Percentiles rank a stretch among this genome's conserved stretches.
Conservation (phyloP, 805 yeast genomes). For the Candida insectorum region DNA sequence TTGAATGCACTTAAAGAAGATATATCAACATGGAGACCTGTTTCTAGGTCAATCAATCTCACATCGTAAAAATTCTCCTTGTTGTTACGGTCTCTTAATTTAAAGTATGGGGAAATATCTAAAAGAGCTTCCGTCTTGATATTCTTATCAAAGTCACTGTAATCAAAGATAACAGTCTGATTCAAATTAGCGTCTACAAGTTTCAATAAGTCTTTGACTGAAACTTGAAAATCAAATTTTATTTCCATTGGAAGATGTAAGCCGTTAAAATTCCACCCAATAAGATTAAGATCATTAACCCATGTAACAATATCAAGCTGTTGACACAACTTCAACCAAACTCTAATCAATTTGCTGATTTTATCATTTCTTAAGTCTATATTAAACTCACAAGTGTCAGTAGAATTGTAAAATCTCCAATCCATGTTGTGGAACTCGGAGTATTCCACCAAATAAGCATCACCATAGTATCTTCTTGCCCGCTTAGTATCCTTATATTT, state of each 20-base stretch:
- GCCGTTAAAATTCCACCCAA: slow-evolving; percentile 53
- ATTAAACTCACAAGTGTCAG: slow-evolving; percentile 5
- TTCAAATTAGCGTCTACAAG: slow-evolving; percentile 37
- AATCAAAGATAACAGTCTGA: slow-evolving; percentile 40
- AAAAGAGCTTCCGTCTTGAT: slow-evolving; percentile 23
- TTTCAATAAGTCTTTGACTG: slow-evolving; percentile 38
- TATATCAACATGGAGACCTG: slow-evolving; percentile 40
- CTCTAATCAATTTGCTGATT: slow-evolving; percentile 38
- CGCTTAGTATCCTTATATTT: slow-evolving; percentile 11
- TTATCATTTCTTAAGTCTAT: slow-evolving; percentile 3
- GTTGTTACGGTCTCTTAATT: slow-evolving; percentile 33
- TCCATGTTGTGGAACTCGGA: slow-evolving; percentile 6
- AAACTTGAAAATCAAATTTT: slow-evolving; percentile 50
- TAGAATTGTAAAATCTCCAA: slow-evolving; percentile 12
- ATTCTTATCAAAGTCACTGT: slow-evolving; percentile 10
- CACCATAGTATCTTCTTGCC: slow-evolving; percentile 12
- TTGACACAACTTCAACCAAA: slow-evolving; percentile 44
- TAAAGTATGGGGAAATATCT: slow-evolving; percentile 28
- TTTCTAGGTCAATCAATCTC: slow-evolving; percentile 47
- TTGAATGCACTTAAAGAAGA: slow-evolving; percentile 29
- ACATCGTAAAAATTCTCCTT: slow-evolving; percentile 53
- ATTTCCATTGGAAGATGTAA: slow-evolving; percentile 52
- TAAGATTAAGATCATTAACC: slow-evolving; percentile 30
- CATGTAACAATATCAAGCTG: slow-evolving; percentile 35
- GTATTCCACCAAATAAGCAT: slow-evolving; percentile 10